Evolutionary conservation across 2,329 filamentous ascomycete genomes (phyloP), one percentile per base, ranked within the genome.

Genomic region (Botrytis hyacinthi): DNA sequence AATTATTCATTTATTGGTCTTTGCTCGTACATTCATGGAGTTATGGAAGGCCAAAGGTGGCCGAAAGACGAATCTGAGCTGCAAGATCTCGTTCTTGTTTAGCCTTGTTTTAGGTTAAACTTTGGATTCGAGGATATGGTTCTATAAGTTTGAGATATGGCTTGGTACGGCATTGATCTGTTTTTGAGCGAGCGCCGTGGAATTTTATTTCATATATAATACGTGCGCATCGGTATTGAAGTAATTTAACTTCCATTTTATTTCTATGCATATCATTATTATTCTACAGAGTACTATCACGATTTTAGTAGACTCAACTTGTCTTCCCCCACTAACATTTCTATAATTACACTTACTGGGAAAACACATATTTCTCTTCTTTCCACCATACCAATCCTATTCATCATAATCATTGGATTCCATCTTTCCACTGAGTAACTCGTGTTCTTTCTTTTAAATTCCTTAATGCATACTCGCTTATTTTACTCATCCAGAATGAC

Each of bases 261-360:
- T 48, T 48, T 20, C 44, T 8, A 48, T 51, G 4, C 26, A 51
- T 51, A 12, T 14, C 48, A 51, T 51, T 51, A 0, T 51, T 26
- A 14, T 14, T 51, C 0, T 51, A 1, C 4, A n/a, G 48, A 51
- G 48, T n/a, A 0, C 26, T 51, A 51, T 51, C 26, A 51, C 26
- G 26, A 0, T 51, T n/a, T 3, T 0, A 6, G 0, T 1, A 10
- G 4, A 51, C 18, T 1, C 6, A 16, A 51, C 10, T 14, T 0
- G 26, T 51, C 48, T 51, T n/a, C 4, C 18, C 3, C 1, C 10
- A 51, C 22, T 51, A n/a, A 5, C 16, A 6, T n/a, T 3, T 14
- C 26, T 51, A 16, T 12, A n/a, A 14, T 3, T 6, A 6, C 26
- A 51, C 10, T n/a, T 3, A 4, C 48, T 2, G 26, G n/a, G 2